These are phyloP conservation scores for Raphanus raphanistrum DNA, from an alignment of 345 rosid species.

Conservation along the genomic window DNA sequence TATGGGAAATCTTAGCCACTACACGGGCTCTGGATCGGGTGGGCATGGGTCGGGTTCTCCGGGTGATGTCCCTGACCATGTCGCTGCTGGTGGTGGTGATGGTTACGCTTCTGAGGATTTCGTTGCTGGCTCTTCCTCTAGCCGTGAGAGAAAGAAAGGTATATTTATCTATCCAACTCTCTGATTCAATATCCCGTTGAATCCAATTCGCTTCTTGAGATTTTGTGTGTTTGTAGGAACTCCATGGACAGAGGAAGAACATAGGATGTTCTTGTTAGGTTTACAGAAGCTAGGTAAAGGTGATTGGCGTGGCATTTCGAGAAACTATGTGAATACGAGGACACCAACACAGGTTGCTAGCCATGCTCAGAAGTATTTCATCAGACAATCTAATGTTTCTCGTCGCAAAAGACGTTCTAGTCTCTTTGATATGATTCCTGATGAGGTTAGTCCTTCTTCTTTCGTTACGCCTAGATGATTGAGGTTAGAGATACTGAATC, in stretches of 20 bases:
- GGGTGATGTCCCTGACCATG: constrained; percentile 65
- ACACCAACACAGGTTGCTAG: constrained; percentile 99
- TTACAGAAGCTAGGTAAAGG: constrained; percentile 97
- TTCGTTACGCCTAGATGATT: not conserved
- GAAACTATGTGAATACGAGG: constrained; percentile 81
- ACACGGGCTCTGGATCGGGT: constrained; percentile 54
- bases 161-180: not conserved
- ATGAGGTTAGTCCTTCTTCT: constrained; percentile 57
- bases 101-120: constrained; percentile 98
- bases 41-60: constrained; percentile 61
- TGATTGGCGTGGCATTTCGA: constrained; percentile 98
- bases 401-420: constrained; percentile 96
- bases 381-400: constrained; percentile 76
- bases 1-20: constrained; percentile 87
- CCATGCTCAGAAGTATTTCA: constrained; percentile 97
- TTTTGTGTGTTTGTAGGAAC: constrained; percentile 51
- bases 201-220: not conserved
- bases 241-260: constrained; percentile 99
- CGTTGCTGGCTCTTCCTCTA: constrained; percentile 87
- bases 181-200: not conserved
- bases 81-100: constrained; percentile 58
- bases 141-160: constrained; percentile 54
- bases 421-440: constrained; percentile 90
- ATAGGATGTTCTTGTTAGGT: constrained; percentile 90
- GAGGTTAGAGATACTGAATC: not conserved